Base-by-base conservation (phyloP, 306 rosid genomes). In the Elaeagnus macrophylla region DNA sequence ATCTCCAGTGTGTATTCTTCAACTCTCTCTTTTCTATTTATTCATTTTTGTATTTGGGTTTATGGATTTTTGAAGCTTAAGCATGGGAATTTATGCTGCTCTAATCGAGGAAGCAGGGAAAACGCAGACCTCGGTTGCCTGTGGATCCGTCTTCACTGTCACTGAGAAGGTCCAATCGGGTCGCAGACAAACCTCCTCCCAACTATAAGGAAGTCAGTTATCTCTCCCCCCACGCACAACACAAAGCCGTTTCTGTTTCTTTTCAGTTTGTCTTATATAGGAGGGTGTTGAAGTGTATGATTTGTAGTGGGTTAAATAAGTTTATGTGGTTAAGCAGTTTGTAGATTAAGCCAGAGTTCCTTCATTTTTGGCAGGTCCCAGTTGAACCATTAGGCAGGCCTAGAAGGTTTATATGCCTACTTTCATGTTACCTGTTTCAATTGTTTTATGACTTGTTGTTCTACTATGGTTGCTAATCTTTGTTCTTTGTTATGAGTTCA, bases 121-220 rank as follows among this genome's bases (percentile, higher is more conserved):
- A 66, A 44, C 58, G 46, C 47, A 60, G 65, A 10, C 17, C 54
- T 59, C 67, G 76, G n/a, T 60, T 41, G 15, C 48, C 50, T 12
- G 15, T 54, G n/a, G 70, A 50, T 16, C 44, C 32, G 9, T 62
- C 77, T 48, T 71, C 74, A 2, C 38, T 53, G 18, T 51, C 60
- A 18, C 68, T 63, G 18, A 70, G 85, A 66, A 66, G 81, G 57
- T 80, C 85, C 10, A 57, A 60, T 47, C 79, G 85, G 0, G 59
- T 67, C 12, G 60, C 79, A 0, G 67, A 59, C 32, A 59, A 49
- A 48, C 73, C 73, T 50, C 54, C 66, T 54, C 67, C 77, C 7
- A 72, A 12, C 54, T 80, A 80, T 72, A 76, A 70, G 61, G 85
- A 80, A 41, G 77, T 70, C 62, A 64, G 69, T 7, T 49, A 20